Percentiles rank a stretch among this genome's conserved stretches.
phyloP scores from a whole-genome alignment of 2,329 filamentous ascomycete species.

The Cercospora zeina region DNA sequence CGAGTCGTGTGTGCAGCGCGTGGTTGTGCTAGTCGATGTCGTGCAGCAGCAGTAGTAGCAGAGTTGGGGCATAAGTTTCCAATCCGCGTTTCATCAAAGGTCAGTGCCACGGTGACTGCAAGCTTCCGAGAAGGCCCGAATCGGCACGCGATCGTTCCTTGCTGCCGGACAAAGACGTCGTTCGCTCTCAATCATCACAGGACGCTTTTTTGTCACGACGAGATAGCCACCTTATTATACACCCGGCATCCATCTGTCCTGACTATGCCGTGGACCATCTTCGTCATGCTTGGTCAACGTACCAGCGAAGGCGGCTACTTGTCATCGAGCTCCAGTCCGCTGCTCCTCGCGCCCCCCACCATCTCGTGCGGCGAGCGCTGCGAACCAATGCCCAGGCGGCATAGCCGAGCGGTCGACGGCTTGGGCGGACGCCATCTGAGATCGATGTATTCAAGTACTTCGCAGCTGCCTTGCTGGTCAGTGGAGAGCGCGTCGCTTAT shows the following conservation, averaged over 20 bases:
- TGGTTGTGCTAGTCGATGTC: conserved; percentile 3
- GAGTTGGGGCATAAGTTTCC: conserved; percentile 3
- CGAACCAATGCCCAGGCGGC: conserved; percentile 13
- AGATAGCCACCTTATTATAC: background rate
- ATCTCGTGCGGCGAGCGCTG: conserved; percentile 3
- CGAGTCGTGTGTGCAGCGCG: background rate
- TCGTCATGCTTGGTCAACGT: background rate
- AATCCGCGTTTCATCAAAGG: conserved; percentile 11
- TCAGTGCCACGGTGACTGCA: conserved; percentile 10
- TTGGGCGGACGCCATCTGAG: conserved; percentile 6
- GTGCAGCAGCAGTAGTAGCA: conserved; percentile 10
- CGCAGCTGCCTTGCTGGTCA: background rate
- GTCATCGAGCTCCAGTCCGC: conserved; percentile 6
- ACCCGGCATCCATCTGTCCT: background rate
- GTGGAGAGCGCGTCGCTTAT: background rate
- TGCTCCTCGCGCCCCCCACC: conserved; percentile 8
- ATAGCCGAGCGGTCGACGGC: background rate
- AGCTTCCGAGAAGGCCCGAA: conserved; percentile 12
- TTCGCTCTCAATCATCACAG: background rate
- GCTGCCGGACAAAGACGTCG: background rate
- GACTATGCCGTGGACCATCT: background rate
- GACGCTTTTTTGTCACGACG: background rate
- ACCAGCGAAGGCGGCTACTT: background rate
- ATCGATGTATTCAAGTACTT: background rate
- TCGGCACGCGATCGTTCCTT: conserved; percentile 4